These are phyloP conservation scores for Colletotrichum sp. DNA, from an alignment of 2,329 filamentous ascomycete genomes.

Conservation along the genomic window DNA sequence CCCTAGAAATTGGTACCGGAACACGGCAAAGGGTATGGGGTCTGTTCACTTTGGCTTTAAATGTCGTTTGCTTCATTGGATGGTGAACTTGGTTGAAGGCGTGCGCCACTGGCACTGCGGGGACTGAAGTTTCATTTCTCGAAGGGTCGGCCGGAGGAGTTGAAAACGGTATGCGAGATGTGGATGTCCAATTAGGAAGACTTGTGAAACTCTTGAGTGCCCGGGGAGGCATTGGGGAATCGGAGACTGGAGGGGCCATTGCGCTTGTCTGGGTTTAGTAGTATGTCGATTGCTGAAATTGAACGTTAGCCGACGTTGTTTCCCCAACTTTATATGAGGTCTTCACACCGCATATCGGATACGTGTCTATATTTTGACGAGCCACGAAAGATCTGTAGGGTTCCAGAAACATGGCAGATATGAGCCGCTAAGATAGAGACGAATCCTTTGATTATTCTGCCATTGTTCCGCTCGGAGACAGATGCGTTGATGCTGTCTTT, in stretches of 20 bases:
- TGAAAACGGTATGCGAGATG: background rate
- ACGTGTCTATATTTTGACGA: background rate
- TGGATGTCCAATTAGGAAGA: background rate
- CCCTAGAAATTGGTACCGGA: background rate
- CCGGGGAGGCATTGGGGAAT: background rate
- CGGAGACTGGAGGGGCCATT: background rate
- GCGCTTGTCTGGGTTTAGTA: background rate
- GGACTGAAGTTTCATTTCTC: background rate
- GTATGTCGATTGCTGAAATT: background rate
- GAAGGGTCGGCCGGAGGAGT: background rate
- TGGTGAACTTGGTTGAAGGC: background rate
- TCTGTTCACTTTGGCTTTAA: background rate
- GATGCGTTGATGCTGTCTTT: background rate
- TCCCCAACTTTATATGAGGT: background rate
- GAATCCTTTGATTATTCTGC: background rate
- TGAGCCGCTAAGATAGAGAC: background rate
- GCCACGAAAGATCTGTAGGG: background rate
- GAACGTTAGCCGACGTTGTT: background rate
- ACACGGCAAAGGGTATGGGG: background rate
- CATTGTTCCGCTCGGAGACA: background rate
- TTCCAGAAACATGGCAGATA: background rate
- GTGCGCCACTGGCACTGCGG: background rate
- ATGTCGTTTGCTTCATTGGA: background rate
- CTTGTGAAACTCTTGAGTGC: background rate
- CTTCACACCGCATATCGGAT: too few relatives aligned